Conservation (phyloP, 371 early-diverging fungal genomes). For the Nematocida major region DNA sequence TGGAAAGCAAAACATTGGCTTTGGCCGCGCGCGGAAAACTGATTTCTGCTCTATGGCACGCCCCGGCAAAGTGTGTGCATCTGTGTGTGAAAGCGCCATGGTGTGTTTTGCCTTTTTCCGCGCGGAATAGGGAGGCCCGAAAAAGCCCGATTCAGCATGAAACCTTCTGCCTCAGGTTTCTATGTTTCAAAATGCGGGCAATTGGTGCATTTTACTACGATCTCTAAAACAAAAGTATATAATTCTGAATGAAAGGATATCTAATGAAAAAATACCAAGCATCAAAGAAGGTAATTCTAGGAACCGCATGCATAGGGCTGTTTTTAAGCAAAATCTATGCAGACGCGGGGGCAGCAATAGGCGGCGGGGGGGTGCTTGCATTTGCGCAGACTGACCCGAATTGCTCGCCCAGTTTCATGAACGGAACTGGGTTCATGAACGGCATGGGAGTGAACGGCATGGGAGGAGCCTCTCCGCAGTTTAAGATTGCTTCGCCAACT, state of each 20-base stretch:
- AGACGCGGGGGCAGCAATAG: background rate
- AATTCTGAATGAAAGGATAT: background rate
- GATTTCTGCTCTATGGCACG: no score
- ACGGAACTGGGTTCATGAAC: conserved; percentile 6
- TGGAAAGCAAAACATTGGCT: no score
- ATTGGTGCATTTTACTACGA: conserved; percentile 41
- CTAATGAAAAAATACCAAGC: conserved; percentile 36
- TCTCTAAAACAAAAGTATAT: conserved; percentile 39
- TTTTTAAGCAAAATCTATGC: background rate
- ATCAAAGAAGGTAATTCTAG: background rate
- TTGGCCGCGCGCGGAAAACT: no score
- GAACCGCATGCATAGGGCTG: background rate
- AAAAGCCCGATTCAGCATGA: background rate
- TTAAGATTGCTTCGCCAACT: conserved; percentile 13
- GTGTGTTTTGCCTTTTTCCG: no score
- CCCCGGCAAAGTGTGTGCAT: no score
- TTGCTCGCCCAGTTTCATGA: background rate
- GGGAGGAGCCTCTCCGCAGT: background rate
- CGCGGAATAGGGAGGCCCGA: no score
- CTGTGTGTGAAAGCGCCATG: no score
- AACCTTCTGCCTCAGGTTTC: background rate
- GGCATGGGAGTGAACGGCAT: conserved; percentile 28
- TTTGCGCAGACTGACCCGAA: background rate
- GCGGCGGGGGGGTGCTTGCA: background rate
- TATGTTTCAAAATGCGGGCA: background rate